Evolutionary conservation across 1,284 basidiomycete genomes (phyloP).

Genomic region (Filobasidium uniguttulatum): DNA sequence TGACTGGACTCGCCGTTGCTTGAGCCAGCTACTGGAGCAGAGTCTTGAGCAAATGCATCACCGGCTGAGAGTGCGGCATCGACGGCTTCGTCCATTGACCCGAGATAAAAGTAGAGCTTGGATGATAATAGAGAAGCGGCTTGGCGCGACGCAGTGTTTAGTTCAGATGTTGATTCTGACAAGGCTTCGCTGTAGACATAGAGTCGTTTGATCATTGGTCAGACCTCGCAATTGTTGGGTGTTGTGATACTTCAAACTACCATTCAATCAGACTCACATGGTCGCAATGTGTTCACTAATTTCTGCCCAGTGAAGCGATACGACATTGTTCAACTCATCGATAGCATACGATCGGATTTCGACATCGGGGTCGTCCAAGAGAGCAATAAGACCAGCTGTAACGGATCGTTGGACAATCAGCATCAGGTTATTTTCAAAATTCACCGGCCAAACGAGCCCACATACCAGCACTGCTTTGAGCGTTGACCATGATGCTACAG

Average conservation of each 20-base stretch:
- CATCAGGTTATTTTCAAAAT: not conserved
- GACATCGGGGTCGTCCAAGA: slow-evolving; percentile 68
- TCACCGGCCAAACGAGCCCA: not conserved
- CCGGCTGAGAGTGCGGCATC: slow-evolving; percentile 86
- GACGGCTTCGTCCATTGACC: slow-evolving; percentile 81
- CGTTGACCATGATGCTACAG: slow-evolving; percentile 13
- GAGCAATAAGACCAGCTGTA: slow-evolving; percentile 69
- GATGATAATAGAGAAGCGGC: slow-evolving; percentile 77
- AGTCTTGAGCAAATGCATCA: slow-evolving; percentile 62
- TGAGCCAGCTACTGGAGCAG: slow-evolving; percentile 10
- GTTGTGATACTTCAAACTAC: too few species aligned
- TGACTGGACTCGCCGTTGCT: slow-evolving; percentile 7
- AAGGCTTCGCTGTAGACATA: slow-evolving; percentile 56
- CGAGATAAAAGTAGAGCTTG: slow-evolving; percentile 92
- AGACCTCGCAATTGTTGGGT: not conserved
- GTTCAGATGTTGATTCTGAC: slow-evolving; percentile 56
- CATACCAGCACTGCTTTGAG: slow-evolving; percentile 16
- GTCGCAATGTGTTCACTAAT: slow-evolving; percentile 82
- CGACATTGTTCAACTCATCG: slow-evolving; percentile 61
- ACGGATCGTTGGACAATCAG: not conserved
- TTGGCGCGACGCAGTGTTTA: slow-evolving; percentile 57
- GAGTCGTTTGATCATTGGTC: not conserved
- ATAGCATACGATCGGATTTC: slow-evolving; percentile 82
- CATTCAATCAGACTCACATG: slow-evolving; percentile 64
- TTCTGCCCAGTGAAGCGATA: slow-evolving; percentile 92